A percentile compares a stretch with the other conserved stretches of the same genome.
Conservation (phyloP, 106 monocot genomes). For the Cymbidium sinense region DNA sequence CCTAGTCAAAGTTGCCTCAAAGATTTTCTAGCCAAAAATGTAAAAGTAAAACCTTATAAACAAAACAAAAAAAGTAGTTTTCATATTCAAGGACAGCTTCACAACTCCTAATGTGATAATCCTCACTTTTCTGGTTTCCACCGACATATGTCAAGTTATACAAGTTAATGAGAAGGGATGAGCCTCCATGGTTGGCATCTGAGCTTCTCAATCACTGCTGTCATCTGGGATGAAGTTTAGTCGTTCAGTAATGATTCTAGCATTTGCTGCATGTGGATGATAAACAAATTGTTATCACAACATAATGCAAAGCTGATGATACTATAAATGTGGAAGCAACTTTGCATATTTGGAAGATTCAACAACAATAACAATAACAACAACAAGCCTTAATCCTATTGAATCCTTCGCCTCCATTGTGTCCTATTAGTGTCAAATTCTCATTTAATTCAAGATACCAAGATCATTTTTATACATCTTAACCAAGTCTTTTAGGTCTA, state of each 20-base stretch:
- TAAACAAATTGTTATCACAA: conserved; percentile 2
- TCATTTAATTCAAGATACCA: no score
- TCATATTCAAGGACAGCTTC: no score
- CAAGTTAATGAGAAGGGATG: conserved; percentile 24
- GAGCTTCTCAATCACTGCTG: conserved; percentile 41
- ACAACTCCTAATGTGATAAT: no score
- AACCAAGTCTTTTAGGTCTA: no score
- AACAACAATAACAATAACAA: no score
- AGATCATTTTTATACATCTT: no score
- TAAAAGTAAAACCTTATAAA: not conserved
- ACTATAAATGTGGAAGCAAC: not conserved
- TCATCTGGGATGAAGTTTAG: conserved; percentile 18
- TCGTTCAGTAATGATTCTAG: conserved; percentile 18
- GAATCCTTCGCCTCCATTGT: no score
- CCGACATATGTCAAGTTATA: conserved; percentile 40
- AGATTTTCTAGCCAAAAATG: conserved; percentile 22
- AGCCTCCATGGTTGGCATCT: conserved; percentile 25
- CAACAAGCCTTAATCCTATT: no score
- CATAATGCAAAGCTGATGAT: not conserved
- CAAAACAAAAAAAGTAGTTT: not conserved
- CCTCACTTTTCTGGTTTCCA: conserved; percentile 37
- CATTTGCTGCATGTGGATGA: conserved; percentile 23
- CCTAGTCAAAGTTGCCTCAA: conserved; percentile 23
- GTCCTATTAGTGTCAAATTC: no score
- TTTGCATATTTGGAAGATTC: no score